Percentiles rank a stretch among this genome's conserved stretches.
These are phyloP conservation scores for Austroboletus novae-zelandiae DNA, from an alignment of 1,284 basidiomycete species.

Conservation along the genomic window DNA sequence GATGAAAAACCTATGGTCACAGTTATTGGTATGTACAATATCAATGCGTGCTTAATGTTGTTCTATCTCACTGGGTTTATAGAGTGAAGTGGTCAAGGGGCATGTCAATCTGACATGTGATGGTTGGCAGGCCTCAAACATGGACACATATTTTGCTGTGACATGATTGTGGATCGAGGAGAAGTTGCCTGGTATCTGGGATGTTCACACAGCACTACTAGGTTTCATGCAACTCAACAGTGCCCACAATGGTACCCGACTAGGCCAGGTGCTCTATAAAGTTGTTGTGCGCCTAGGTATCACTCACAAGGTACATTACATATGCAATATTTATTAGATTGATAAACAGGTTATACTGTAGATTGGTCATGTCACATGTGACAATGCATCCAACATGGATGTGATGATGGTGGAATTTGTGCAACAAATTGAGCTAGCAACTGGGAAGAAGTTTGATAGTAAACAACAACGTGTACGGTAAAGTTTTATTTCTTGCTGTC, in stretches of 20 bases:
- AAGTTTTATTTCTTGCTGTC: too few species aligned
- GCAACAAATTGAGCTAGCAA: background rate
- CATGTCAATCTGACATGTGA: conserved; percentile 15
- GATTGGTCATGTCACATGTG: background rate
- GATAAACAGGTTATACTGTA: background rate
- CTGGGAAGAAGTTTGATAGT: background rate
- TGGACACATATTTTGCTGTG: conserved; percentile 17
- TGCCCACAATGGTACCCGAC: conserved; percentile 2
- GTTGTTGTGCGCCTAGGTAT: background rate
- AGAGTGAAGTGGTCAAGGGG: background rate
- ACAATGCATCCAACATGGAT: background rate
- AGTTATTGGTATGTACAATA: too few species aligned
- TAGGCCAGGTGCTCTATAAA: background rate
- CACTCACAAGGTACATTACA: background rate
- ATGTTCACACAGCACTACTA: conserved; percentile 3
- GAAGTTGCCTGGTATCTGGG: too few species aligned
- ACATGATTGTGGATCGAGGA: conserved; percentile 17
- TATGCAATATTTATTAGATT: too few species aligned
- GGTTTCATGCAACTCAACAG: conserved; percentile 8
- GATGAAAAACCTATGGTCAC: too few species aligned
- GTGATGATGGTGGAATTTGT: background rate
- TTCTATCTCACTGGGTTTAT: too few species aligned
- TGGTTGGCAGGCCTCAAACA: conserved; percentile 16
- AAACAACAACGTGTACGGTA: background rate
- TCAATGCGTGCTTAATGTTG: too few species aligned